These are phyloP conservation scores for Boletus barrowsii DNA, from an alignment of 768 basidiomycete species.

Conservation along the genomic window DNA sequence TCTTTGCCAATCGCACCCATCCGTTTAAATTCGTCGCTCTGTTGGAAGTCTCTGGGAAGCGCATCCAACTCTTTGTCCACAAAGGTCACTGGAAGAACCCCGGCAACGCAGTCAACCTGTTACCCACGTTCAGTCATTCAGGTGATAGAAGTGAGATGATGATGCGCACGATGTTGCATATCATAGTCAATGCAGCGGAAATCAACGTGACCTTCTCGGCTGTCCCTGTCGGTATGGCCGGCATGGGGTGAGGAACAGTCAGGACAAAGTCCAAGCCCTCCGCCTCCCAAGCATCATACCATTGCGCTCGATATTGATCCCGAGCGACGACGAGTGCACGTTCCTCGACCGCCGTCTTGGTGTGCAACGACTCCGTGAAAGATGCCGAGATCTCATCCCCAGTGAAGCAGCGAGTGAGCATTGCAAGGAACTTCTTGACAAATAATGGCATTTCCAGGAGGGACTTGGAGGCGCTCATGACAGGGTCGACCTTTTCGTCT, in stretches of 20 bases:
- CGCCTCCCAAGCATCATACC: constrained; percentile 39
- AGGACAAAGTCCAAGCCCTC: constrained; percentile 42
- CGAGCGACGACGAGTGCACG: constrained; percentile 28
- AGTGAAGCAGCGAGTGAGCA: constrained; percentile 30
- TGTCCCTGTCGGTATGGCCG: constrained; percentile 37
- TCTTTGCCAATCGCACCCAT: constrained; percentile 45
- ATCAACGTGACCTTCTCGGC: constrained; percentile 35
- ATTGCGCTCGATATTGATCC: constrained; percentile 22
- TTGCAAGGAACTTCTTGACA: constrained; percentile 44
- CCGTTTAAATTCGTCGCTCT: constrained; percentile 21
- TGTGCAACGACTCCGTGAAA: constrained; percentile 34
- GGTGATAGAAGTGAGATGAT: background rate
- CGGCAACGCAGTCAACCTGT: constrained; percentile 55
- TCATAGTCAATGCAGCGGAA: constrained; percentile 32
- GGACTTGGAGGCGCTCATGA: constrained; percentile 24
- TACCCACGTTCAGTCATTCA: background rate
- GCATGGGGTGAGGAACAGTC: constrained; percentile 37
- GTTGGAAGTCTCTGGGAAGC: constrained; percentile 31
- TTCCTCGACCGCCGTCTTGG: constrained; percentile 28
- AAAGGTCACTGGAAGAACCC: constrained; percentile 57
- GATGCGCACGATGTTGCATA: constrained; percentile 44
- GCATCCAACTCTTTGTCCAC: constrained; percentile 46
- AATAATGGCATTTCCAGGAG: constrained; percentile 29
- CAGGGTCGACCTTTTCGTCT: constrained; percentile 33
- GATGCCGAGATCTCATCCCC: constrained; percentile 29